Evolutionary conservation across 2,329 filamentous ascomycete species (phyloP), one percentile per base, ranked within the genome.

Genomic region (Talaromyces albobiverticillius): DNA sequence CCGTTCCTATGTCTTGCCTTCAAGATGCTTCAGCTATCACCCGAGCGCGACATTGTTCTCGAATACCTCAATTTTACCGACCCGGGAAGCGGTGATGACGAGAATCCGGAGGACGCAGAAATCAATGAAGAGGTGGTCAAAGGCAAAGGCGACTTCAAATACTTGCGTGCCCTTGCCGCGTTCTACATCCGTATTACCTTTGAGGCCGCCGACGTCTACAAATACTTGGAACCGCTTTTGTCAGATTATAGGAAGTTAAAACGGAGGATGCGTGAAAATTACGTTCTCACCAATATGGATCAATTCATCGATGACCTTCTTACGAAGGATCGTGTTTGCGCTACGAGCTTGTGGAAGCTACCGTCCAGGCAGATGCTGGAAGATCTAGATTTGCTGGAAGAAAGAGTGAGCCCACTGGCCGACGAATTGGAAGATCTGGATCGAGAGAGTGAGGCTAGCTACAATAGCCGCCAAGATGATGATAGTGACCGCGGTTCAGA

Each of bases 161-260:
- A 99, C 71, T 77, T 99, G 51, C 85, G 92, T 55, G 92, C 90
- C 1, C 78, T 99, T 60, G 93, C 92, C 0, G 87, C 87, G 1
- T 97, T 99, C 70, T 97, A 99, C 71, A 83, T 96, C n/a, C 81
- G 94, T 11, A 76, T 99, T 63, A 95, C 94, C 16, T 87, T 93
- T 67, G 82, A 86, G 61, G 84, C 90, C 5, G 87, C 87, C 62
- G 87, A 94, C 54, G 86, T 97, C 4, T 95, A 93, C 71, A 75
- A 73, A 54, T 83, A 83, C 14, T 77, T 99, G 41, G 94, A 99
- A 76, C 90, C 90, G 25, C 85, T 89, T 54, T 76, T 99, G 48
- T 83, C 84, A 57, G 94, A 99, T 68, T 82, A 83, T 60, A 79
- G 94, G 62, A 99, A 97, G 75, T 68, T 99, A 71, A 85, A 88